Base-by-base conservation (phyloP, 169 alveolate genomes). In the Theileria annulata region DNA sequence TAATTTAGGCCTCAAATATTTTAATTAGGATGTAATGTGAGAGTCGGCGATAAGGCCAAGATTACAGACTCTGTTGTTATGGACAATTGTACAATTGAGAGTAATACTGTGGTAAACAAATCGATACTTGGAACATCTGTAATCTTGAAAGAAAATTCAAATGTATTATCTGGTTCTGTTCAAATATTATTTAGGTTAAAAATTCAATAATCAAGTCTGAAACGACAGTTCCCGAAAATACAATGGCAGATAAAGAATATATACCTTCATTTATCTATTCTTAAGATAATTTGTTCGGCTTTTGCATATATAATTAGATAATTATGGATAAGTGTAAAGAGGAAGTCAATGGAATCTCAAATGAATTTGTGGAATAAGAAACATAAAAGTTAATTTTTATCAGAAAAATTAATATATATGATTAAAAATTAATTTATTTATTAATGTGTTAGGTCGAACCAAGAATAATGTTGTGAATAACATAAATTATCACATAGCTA, bases 51-150 rank as follows among this genome's bases (percentile, higher is more conserved):
- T 49, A 75, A 77, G 63, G 77, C 86, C 37, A 72, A 77, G 42
- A 60, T 90, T 3, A 54, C 66, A 37, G 85, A 86, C 25, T 80
- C 91, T 42, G 88, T 90, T 9, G 66, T 77, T 31, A 90, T 90
- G 94, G 90, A 90, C 51, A 75, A 81, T 35, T 84, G 86, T 60
- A 82, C 42, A 6, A 35, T 90, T 13, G 67, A 63, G 49, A 88
- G 84, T 35, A 77, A 87, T 54, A 87, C 86, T 27, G 84, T 70
- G 15, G 71, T 90, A 42, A 83, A 82, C 47, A 76, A 82, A 25
- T 83, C 88, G 8, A 69, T 90, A 35, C 68, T 90, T 19, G 88
- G 92, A 30, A 59, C 76, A 13, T 56, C 85, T 56, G 91, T 80
- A 12, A 66, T 74, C 5, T 73, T 90, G 51, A 80, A 77, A n/a